phyloP scores from a whole-genome alignment of 768 basidiomycete genomes.

The Pleurotus citrinopileatus region DNA sequence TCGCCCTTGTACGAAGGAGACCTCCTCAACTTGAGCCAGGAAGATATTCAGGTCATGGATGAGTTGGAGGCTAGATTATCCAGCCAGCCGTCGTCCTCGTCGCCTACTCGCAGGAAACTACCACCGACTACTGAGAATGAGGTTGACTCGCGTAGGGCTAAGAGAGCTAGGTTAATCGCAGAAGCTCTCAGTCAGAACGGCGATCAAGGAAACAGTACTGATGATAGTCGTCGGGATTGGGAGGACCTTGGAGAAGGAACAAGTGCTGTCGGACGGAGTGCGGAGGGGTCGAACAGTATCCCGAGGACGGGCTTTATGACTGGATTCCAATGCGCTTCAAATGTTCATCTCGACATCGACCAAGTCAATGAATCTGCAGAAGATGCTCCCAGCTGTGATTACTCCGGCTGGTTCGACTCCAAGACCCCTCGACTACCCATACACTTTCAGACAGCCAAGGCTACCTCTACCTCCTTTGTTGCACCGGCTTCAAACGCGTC shows the following conservation, averaged over 20 bases:
- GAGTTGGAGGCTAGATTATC: slow-evolving; percentile 44
- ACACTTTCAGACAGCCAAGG: slow-evolving; percentile 35
- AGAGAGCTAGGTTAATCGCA: slow-evolving; percentile 8
- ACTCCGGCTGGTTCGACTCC: slow-evolving; percentile 49
- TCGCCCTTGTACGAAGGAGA: slow-evolving; percentile 65
- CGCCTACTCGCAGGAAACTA: slow-evolving; percentile 10
- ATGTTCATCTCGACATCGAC: slow-evolving; percentile 15
- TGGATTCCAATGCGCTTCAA: slow-evolving; percentile 21
- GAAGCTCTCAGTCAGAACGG: slow-evolving; percentile 17
- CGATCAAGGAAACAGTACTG: slow-evolving; percentile 34
- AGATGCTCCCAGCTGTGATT: slow-evolving; percentile 36
- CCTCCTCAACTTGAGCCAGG: slow-evolving; percentile 47
- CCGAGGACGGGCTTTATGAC: slow-evolving; percentile 22
- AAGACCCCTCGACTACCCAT: slow-evolving; percentile 19
- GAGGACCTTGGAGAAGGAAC: background rate
- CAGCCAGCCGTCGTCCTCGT: slow-evolving; percentile 22
- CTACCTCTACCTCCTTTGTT: slow-evolving; percentile 14
- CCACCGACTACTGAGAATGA: slow-evolving; percentile 9
- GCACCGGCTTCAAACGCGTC: slow-evolving; percentile 5
- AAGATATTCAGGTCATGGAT: slow-evolving; percentile 55
- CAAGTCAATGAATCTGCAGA: slow-evolving; percentile 36
- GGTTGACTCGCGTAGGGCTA: background rate
- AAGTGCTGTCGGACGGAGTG: background rate
- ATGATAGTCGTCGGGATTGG: background rate
- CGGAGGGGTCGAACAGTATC: background rate